Evolutionary conservation across 306 rosid genomes (phyloP).

Genomic region (Cicer chorassanicum): DNA sequence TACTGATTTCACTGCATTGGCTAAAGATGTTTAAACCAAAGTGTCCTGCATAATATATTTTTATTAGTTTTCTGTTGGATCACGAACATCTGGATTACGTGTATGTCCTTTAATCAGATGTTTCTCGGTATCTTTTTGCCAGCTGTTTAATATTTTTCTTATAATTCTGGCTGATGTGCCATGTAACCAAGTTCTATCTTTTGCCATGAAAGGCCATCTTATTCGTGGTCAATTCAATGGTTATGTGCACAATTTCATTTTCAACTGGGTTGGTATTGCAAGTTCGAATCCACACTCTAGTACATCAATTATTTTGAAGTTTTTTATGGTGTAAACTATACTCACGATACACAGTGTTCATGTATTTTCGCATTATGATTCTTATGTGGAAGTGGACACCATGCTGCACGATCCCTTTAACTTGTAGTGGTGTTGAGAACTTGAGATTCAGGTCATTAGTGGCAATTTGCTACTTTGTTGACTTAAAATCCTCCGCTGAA

Average conservation of each 20-base stretch:
- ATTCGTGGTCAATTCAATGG: neutral
- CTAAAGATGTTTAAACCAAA: conserved; percentile 67
- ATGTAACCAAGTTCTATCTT: neutral
- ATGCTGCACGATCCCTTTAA: neutral
- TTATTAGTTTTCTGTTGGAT: conserved; percentile 1
- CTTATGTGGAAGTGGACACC: neutral
- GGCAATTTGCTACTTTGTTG: conserved; percentile 18
- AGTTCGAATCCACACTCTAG: too few relatives aligned
- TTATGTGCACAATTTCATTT: neutral
- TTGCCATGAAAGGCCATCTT: neutral
- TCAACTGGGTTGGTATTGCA: neutral
- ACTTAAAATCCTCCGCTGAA: neutral
- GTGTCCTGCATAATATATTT: neutral
- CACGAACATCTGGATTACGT: conserved; percentile 5
- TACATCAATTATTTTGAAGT: too few relatives aligned
- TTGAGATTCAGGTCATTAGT: neutral
- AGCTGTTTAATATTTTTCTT: neutral
- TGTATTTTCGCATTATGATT: neutral
- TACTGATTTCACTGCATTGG: conserved; percentile 63
- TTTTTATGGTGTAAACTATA: too few relatives aligned
- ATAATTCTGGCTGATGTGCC: neutral
- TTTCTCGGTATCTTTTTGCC: conserved; percentile 12
- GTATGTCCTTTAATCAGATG: conserved; percentile 14
- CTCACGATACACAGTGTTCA: neutral
- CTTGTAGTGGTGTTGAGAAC: neutral